Base-by-base conservation (phyloP, 2,329 filamentous ascomycete species). In the Canariomyces notabilis region DNA sequence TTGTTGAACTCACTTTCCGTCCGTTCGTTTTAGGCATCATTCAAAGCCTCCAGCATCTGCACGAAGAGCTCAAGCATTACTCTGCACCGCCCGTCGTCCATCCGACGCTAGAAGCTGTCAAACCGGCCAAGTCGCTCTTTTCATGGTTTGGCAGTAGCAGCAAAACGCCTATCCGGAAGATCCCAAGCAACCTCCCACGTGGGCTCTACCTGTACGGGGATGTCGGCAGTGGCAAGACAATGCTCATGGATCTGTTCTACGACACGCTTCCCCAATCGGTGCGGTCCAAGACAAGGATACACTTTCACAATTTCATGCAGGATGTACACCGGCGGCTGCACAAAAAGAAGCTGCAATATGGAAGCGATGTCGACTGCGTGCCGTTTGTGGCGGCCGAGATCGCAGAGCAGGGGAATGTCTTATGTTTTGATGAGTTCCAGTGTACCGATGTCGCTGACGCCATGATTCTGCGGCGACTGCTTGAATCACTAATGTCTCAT, bases 251-350 rank as follows among this genome's bases (percentile, higher is more conserved):
- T 64, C 74, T 98, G 40, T 96, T 97, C 67, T 95, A 90, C 70
- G 90, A 97, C 54, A 96, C 91, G 0, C 72, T 97, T 18, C 93
- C 93, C 0, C 65, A 72, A 14, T 84, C 85, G 49, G 89, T 97
- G 54, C 77, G 75, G 47, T 80, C 82, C 23, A 96, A 95, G 71
- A 94, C 85, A 37, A 79, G 93, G 38, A 96, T 98, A 61, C 93
- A 98, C 71, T 98, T 98, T 68, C 89, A 97, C 73, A 95, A 95
- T 66, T 98, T 98, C 73, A 98, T 98, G 93, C 93, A 97, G 67
- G 87, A 95, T 65, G 85, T 97, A 39, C 93, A 98, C 70, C 89
- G 85, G 65, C 79, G 91, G 50, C 72, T 97, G 59, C 93, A 97
- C 71, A 82, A 81, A 62, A 83, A 95, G 68, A 96, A 95, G 72